phyloP scores from a whole-genome alignment of 2,329 filamentous ascomycete genomes.

The Colletotrichum endophyticum region DNA sequence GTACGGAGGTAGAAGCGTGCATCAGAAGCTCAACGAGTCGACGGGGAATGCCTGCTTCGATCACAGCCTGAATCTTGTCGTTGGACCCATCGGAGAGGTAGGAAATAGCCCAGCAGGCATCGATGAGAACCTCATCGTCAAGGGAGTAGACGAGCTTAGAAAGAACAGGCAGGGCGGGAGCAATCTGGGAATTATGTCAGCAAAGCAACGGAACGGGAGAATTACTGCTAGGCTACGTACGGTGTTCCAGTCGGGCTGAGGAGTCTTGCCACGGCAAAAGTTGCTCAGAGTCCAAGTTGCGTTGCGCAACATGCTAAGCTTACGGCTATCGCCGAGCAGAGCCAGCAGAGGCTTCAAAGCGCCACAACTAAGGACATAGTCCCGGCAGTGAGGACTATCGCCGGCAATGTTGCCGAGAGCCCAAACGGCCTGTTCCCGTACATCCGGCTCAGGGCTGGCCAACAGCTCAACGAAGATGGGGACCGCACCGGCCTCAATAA shows the following conservation, averaged over 20 bases:
- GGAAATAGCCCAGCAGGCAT: conserved; percentile 99
- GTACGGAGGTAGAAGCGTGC: conserved; percentile 97
- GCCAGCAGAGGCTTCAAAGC: conserved; percentile 89
- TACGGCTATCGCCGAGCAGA: conserved; percentile 94
- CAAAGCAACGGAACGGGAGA: not conserved
- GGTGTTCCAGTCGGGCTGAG: conserved; percentile 96
- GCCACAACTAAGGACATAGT: conserved; percentile 91
- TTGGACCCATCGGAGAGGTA: conserved; percentile 98
- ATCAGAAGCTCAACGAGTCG: conserved; percentile 96
- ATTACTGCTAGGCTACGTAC: conserved; percentile 59
- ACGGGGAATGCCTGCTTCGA: conserved; percentile 96
- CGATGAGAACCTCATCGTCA: conserved; percentile 97
- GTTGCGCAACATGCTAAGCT: conserved; percentile 98
- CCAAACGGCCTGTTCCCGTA: conserved; percentile 98
- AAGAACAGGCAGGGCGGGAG: conserved; percentile 91
- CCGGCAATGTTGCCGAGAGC: conserved; percentile 98
- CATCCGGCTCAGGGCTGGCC: conserved; percentile 94
- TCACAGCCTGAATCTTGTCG: conserved; percentile 99
- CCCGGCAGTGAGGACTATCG: conserved; percentile 95
- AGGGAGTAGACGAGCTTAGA: conserved; percentile 98
- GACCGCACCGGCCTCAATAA: conserved; percentile 97
- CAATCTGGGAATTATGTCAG: conserved; percentile 65
- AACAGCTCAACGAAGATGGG: conserved; percentile 98
- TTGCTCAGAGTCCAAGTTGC: conserved; percentile 99
- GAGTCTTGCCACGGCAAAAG: conserved; percentile 99